A percentile compares a stretch with the other conserved stretches of the same genome.
phyloP scores from a whole-genome alignment of 352 stramenopile genomes.

The Halophytophthora polymorphica region DNA sequence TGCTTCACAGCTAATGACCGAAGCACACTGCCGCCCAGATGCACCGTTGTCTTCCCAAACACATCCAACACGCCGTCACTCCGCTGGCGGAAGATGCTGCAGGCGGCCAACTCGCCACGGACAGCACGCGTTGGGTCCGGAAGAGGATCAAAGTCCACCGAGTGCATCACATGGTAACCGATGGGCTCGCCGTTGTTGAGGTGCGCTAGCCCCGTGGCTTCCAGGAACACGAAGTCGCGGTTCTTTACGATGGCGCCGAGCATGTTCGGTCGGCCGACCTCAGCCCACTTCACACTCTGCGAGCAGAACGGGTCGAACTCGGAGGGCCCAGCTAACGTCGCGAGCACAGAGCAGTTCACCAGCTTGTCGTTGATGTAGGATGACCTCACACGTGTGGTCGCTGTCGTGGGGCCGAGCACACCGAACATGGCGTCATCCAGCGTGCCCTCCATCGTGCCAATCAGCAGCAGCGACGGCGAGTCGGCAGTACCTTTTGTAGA shows the following conservation, averaged over 20 bases:
- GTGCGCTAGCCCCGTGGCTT: conserved; percentile 30
- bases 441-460: conserved; percentile 31
- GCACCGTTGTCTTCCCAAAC: conserved; percentile 21
- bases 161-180: conserved; percentile 40
- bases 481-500: conserved; percentile 1
- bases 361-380: conserved; percentile 31
- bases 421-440: conserved; percentile 40
- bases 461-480: conserved; percentile 24
- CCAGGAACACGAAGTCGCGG: conserved; percentile 41
- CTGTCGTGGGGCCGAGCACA: conserved; percentile 22
- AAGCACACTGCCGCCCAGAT: conserved; percentile 22
- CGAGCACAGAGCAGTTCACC: conserved; percentile 19
- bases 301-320: conserved; percentile 28
- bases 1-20: conserved; percentile 25
- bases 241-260: conserved; percentile 16
- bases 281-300: conserved; percentile 31
- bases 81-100: conserved; percentile 30
- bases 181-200: conserved; percentile 29
- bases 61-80: conserved; percentile 28
- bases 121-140: conserved; percentile 27
- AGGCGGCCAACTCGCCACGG: conserved; percentile 27
- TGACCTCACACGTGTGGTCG: conserved; percentile 32
- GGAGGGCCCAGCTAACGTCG: conserved; percentile 24
- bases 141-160: conserved; percentile 31
- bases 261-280: conserved; percentile 24